Conservation (phyloP, 176 grass and related monocot genomes). For the Zizania latifolia region DNA sequence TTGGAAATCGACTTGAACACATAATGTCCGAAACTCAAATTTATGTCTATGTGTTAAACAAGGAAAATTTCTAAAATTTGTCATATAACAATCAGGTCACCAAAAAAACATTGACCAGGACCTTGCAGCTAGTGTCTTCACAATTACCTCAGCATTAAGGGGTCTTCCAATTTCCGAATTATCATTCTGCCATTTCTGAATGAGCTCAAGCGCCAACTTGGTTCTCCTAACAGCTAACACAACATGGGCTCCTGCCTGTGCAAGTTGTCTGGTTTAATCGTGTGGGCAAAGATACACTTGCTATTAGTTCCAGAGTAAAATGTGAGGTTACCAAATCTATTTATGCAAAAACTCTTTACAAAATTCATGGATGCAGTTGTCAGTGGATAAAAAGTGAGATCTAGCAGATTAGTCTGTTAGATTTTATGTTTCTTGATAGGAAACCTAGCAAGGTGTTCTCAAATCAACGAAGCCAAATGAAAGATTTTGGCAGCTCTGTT, state of each 20-base stretch:
- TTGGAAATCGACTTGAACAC: neutral
- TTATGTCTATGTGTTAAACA: neutral
- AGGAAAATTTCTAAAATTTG: neutral
- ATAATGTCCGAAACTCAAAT: neutral
- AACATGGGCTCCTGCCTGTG: conserved; percentile 75
- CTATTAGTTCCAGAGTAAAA: neutral
- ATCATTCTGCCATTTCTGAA: conserved; percentile 95
- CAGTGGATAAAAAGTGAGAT: neutral
- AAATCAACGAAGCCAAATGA: neutral
- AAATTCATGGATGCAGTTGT: neutral
- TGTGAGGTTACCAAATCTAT: neutral
- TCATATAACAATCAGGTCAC: neutral
- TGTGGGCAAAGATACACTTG: neutral
- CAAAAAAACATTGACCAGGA: too few species aligned
- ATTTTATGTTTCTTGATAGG: neutral
- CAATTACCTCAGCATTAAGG: conserved; percentile 84
- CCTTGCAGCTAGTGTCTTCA: neutral
- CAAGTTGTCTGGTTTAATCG: conserved; percentile 63
- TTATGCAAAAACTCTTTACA: neutral
- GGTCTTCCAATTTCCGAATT: conserved; percentile 49
- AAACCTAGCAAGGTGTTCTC: neutral
- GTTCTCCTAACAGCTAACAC: conserved; percentile 94
- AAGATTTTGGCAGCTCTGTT: neutral
- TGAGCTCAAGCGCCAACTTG: conserved; percentile 75
- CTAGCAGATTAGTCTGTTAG: neutral